A percentile compares a stretch with the other conserved stretches of the same genome.
Conservation (phyloP, 1,139 yeast species). For the Kazachstania sp. region DNA sequence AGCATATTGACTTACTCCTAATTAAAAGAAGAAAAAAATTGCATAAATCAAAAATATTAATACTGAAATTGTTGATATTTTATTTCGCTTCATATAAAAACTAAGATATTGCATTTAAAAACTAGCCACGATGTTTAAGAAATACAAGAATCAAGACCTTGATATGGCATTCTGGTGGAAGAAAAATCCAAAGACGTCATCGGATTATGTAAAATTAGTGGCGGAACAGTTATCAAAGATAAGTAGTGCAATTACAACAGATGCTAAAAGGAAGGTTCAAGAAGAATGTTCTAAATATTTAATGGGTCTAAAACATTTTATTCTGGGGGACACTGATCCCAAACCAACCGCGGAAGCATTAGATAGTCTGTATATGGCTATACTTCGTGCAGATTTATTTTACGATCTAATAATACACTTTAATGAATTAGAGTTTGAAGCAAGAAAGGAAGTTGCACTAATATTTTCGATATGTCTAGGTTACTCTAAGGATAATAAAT, state of each 20-base stretch:
- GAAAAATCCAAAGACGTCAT: conserved; percentile 86
- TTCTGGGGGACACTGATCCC: conserved; percentile 63
- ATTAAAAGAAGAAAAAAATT: no score
- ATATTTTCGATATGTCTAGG: conserved; percentile 71
- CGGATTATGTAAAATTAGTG: conserved; percentile 67
- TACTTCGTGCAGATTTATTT: conserved; percentile 54
- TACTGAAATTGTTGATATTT: no score
- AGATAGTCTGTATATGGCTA: conserved; percentile 38
- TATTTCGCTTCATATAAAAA: no score
- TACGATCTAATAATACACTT: conserved; percentile 51
- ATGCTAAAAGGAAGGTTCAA: conserved; percentile 53
- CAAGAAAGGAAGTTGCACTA: conserved; percentile 72
- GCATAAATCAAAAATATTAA: no score
- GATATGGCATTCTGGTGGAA: conserved; percentile 84
- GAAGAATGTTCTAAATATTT: conserved; percentile 72
- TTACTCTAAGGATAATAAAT: conserved; percentile 66
- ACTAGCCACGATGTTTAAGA: conserved; percentile 22
- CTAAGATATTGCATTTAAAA: neutral
- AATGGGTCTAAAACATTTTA: conserved; percentile 55
- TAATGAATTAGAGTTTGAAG: conserved; percentile 69
- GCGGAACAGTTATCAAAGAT: conserved; percentile 59
- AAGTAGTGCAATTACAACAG: conserved; percentile 20
- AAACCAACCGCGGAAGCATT: conserved; percentile 73
- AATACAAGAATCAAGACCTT: conserved; percentile 26
- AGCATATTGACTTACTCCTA: no score